Evolutionary conservation across 495 filamentous ascomycete species (phyloP).

Genomic region (Jackrogersella minutella): DNA sequence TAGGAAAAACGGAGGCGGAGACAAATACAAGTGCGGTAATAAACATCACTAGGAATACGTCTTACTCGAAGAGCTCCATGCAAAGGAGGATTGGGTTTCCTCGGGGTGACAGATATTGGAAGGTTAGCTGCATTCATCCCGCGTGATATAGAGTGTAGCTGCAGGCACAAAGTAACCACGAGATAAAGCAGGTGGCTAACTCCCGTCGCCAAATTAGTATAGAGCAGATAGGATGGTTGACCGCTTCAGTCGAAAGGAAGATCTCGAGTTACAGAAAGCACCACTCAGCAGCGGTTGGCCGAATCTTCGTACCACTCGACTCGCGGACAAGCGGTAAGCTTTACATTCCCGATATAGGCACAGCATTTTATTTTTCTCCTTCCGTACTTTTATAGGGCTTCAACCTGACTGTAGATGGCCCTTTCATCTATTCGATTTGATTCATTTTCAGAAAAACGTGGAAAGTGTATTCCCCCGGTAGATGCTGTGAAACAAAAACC

Average conservation of each 20-base stretch:
- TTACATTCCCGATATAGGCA: not conserved
- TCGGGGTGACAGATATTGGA: not conserved
- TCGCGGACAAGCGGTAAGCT: constrained; percentile 4
- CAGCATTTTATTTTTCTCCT: not conserved
- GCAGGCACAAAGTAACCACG: not conserved
- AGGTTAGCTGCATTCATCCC: constrained; percentile 13
- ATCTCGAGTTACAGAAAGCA: constrained; percentile 10
- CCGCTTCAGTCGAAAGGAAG: constrained; percentile 13
- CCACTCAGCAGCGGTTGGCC: constrained; percentile 2
- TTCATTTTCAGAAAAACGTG: too few species aligned
- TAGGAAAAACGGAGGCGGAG: too few species aligned
- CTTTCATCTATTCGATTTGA: not conserved
- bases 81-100: not conserved
- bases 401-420: not conserved
- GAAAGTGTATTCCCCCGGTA: too few species aligned
- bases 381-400: not conserved
- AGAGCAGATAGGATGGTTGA: not conserved
- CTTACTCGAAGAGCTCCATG: not conserved
- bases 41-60: not conserved
- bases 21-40: not conserved
- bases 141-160: constrained; percentile 9
- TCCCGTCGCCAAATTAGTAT: not conserved
- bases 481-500: too few species aligned
- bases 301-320: not conserved
- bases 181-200: not conserved